Evolutionary conservation across 169 alveolate species (phyloP).

Genomic region (Plasmodium adleri): DNA sequence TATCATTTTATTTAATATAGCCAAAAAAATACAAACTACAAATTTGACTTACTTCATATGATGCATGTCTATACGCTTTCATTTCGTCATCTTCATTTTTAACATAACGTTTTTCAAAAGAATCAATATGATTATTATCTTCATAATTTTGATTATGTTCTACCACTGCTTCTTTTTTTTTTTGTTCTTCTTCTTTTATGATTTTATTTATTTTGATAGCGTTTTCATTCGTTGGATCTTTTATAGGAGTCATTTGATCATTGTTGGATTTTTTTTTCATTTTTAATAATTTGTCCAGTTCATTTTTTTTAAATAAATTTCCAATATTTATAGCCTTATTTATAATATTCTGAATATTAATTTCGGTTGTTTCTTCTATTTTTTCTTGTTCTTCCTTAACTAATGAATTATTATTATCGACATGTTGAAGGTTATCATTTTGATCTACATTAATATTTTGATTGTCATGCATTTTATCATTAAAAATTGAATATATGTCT

Average conservation of each 20-base stretch:
- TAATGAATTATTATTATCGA: neutral
- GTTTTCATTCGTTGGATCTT: neutral
- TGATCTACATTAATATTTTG: neutral
- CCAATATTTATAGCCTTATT: constrained; percentile 65
- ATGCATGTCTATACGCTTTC: constrained; percentile 52
- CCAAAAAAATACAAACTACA: neutral
- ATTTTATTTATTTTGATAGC: constrained; percentile 9
- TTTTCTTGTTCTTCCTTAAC: neutral
- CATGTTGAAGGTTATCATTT: neutral
- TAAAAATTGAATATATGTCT: neutral
- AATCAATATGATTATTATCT: neutral
- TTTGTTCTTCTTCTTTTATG: neutral
- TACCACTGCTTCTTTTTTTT: neutral
- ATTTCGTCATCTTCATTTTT: constrained; percentile 11
- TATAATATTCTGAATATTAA: constrained; percentile 31
- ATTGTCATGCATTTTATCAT: too few relatives aligned
- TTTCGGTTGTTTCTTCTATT: neutral
- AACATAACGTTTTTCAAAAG: neutral
- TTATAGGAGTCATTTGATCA: constrained; percentile 1
- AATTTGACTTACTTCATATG: constrained; percentile 51
- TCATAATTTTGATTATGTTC: neutral
- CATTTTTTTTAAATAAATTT: constrained; percentile 24
- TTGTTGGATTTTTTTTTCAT: neutral
- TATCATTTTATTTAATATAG: neutral
- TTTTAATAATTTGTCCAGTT: constrained; percentile 20